Base-by-base conservation (phyloP, 352 stramenopile species). In the Plasmopara muralis region DNA sequence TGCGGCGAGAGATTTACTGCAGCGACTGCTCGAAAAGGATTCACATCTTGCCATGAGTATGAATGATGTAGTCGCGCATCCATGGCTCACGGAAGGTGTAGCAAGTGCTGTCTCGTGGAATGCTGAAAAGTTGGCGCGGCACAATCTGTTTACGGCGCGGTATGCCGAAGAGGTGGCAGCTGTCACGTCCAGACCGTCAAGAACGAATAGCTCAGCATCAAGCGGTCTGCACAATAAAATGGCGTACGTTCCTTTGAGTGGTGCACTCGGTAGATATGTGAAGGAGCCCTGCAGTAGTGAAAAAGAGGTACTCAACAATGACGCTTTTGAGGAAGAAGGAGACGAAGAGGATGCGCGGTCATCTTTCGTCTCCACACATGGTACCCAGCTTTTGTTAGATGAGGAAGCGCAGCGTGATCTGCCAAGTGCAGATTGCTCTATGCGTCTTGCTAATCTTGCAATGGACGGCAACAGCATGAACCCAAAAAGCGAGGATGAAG, bases 341-440 rank as follows among this genome's bases (percentile, higher is more conserved):
- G 57, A 60, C 38, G 62, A 67, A 47, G 62, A 67, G 25, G 55
- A 60, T 16, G 72, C 77, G 5, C 83, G 80, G 8, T 68, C 76
- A 42, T 93, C 83, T 5, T 88, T 84, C 29, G 57, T 93, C 31
- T 93, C 83, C 4, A 91, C 77, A 3, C 72, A 87, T 34, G 76
- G 78, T 40, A 74, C 70, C 15, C 63, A 64, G 16, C 55, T 70
- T 9, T 28, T 67, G 9, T 10, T 72, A 29, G 58, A 70, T 1
- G 66, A 75, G 15, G 62, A 75, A 61, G 53, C 35, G 28, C 66
- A 71, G 28, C 62, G 69, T 30, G 58, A 65, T 33, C 62, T 62
- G 12, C 74, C 70, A 8, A 93, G 75, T 43, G 74, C 79, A 9
- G 83, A 93, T 40, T 72, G 70, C 13, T 93, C 74, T 62, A 93